A percentile compares a stretch with the other conserved stretches of the same genome.
phyloP scores from a whole-genome alignment of 2,329 filamentous ascomycete genomes.

The Leptodontidium sp. region DNA sequence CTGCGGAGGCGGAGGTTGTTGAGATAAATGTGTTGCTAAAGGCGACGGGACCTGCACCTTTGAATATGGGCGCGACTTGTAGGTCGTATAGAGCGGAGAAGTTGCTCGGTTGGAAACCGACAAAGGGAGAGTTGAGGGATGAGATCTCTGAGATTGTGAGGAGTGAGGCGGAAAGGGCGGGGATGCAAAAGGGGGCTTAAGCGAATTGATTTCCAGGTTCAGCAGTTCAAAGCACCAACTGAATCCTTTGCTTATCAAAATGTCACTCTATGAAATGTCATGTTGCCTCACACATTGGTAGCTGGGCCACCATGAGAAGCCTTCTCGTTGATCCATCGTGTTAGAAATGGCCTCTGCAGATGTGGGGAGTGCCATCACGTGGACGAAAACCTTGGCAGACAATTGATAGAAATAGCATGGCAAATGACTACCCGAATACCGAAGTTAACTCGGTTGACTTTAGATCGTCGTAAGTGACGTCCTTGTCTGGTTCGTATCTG shows the following conservation, averaged over 20 bases:
- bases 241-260: neutral
- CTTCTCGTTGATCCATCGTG: no score
- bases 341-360: no score
- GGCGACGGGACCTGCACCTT: neutral
- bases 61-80: slow-evolving; percentile 3
- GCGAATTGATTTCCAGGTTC: neutral
- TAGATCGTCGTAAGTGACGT: no score
- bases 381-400: neutral
- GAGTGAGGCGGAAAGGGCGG: slow-evolving; percentile 7
- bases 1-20: neutral
- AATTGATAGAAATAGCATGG: no score
- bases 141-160: neutral
- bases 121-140: neutral
- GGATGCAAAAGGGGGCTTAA: neutral
- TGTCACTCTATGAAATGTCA: no score
- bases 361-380: neutral
- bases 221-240: neutral
- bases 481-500: no score
- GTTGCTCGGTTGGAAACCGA: neutral
- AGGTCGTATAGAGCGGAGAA: neutral
- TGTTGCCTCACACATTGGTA: no score
- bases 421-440: neutral
- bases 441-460: neutral
- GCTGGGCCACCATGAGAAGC: no score
- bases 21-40: neutral